Base-by-base conservation (phyloP, 768 basidiomycete species). In the Phanerochaete carnosa region DNA sequence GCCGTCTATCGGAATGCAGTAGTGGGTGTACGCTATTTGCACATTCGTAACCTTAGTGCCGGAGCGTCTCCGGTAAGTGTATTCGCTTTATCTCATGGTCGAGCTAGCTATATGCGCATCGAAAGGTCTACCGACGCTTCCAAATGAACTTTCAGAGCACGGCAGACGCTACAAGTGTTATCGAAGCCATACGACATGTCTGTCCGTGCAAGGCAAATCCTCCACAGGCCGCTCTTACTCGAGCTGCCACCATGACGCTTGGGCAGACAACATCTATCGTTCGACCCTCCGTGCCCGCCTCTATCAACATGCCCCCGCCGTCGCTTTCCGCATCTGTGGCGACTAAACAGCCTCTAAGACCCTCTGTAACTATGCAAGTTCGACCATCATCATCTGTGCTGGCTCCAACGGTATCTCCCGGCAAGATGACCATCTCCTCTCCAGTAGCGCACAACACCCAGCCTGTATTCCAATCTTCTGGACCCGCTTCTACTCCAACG, bases 161-260 rank as follows among this genome's bases (percentile, higher is more conserved):
- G 16, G 60, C 69, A 2, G 79, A 82, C 32, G 83, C 85, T 0
- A 68, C 75, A 1, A 80, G 83, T 63, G 88, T 89, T 62, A 80
- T 91, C 59, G 78, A 84, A 29, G 74, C 81, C 4, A 85, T 92
- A 66, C 80, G 81, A 50, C 75, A 80, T 5, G 81, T 92, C 43
- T 92, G 90, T 68, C 90, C 90, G 3, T 93, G 90, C 77, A 88
- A 86, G 70, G 75, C 81, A 37, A 89, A 83, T 62, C 75, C 78
- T 3, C 68, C 68, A 11, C 72, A 29, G 47, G 70, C 65, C 25
- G 62, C 59, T 15, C 64, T 60, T 15, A 54, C 47, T 56, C 23
- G 61, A 30, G 54, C 60, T 19, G 65, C 60, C 9, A 62, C 64
- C 5, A 62, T 62, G 64, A 37, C 30, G 15, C 37, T 47, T 6